phyloP scores from a whole-genome alignment of 352 stramenopile species.

The Phytophthora pini region DNA sequence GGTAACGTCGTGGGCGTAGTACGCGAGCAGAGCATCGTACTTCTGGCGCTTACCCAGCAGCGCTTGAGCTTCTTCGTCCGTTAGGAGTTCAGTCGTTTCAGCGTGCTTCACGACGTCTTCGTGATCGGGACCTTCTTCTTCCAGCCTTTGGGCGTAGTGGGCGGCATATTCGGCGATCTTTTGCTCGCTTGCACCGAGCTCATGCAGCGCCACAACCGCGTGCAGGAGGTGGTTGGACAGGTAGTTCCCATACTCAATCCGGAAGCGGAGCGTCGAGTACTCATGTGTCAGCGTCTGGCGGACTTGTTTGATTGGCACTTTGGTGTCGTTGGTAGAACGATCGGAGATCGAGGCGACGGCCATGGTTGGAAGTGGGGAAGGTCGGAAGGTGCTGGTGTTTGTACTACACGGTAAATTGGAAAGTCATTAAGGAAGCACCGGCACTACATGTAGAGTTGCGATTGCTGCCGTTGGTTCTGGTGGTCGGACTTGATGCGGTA shows the following conservation, averaged over 20 bases:
- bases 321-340: constrained; percentile 7
- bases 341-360: neutral
- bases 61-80: constrained; percentile 23
- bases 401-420: constrained; percentile 6
- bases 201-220: constrained; percentile 44
- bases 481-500: constrained; percentile 26
- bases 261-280: constrained; percentile 44
- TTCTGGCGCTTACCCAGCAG: constrained; percentile 39
- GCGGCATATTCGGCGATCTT: constrained; percentile 40
- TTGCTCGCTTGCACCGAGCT: constrained; percentile 38
- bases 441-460: neutral
- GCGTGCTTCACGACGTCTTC: constrained; percentile 27
- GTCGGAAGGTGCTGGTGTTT: neutral
- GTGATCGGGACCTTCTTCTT: constrained; percentile 31
- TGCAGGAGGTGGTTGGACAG: constrained; percentile 52
- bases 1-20: constrained; percentile 41
- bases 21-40: constrained; percentile 35
- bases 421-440: constrained; percentile 13
- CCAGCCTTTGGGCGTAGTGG: constrained; percentile 43
- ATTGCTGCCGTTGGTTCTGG: constrained; percentile 7
- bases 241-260: constrained; percentile 49
- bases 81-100: constrained; percentile 13
- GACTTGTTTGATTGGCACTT: constrained; percentile 34
- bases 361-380: constrained; percentile 7
- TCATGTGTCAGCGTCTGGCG: constrained; percentile 32